Conservation (phyloP, 257 asterid genomes). For the Haberlea rhodopensis region DNA sequence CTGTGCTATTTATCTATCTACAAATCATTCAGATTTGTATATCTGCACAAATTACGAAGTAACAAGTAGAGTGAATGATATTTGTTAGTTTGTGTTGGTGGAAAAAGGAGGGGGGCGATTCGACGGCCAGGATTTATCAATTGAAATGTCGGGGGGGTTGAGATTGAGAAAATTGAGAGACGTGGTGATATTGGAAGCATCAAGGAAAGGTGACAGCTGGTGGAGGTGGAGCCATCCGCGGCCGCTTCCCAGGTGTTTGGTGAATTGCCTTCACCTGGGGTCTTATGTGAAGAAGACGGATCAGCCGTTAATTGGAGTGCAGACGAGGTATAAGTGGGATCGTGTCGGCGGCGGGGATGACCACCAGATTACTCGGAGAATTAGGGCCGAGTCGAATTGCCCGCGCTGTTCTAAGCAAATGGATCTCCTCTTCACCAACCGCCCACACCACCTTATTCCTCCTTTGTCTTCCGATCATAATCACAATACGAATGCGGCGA, state of each 20-base stretch:
- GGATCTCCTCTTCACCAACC: conserved; percentile 77
- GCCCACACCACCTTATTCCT: conserved; percentile 58
- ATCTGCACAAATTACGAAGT: neutral
- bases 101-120: neutral
- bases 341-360: conserved; percentile 46
- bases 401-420: conserved; percentile 91
- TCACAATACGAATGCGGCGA: neutral
- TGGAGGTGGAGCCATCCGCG: conserved; percentile 28
- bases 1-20: conserved; percentile 12
- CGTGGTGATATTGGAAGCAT: conserved; percentile 28
- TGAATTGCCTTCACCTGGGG: conserved; percentile 50
- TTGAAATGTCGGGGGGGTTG: conserved; percentile 54
- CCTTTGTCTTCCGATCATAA: conserved; percentile 32
- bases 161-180: conserved; percentile 56
- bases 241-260: conserved; percentile 32
- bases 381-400: conserved; percentile 90
- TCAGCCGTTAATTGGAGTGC: conserved; percentile 48
- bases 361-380: conserved; percentile 44
- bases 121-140: neutral
- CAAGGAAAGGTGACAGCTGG: conserved; percentile 32
- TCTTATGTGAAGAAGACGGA: conserved; percentile 53
- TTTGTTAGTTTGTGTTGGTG: conserved; percentile 1
- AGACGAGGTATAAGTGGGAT: conserved; percentile 79
- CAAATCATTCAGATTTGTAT: conserved; percentile 5
- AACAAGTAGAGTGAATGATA: conserved; percentile 1